These are phyloP conservation scores for Asclepias syriaca DNA, from an alignment of 257 asterid genomes.

Conservation along the genomic window DNA sequence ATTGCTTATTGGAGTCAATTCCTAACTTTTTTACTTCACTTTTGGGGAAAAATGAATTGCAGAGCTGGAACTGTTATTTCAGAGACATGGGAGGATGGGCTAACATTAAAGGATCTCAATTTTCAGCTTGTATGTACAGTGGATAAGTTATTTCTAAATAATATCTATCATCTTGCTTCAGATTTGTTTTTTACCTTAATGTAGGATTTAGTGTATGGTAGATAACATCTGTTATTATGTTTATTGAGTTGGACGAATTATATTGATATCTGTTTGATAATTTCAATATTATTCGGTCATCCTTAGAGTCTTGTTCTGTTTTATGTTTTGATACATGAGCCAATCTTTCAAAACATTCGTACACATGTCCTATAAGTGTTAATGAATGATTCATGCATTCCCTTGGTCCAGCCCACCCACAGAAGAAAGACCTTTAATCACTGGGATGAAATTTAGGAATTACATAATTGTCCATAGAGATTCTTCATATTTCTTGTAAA, in stretches of 20 bases:
- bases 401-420: not conserved
- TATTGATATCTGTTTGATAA: not conserved
- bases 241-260: not conserved
- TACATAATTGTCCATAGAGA: no score
- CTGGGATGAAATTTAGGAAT: not conserved
- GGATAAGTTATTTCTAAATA: not conserved
- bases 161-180: not conserved
- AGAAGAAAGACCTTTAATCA: not conserved
- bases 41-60: slow-evolving; percentile 23
- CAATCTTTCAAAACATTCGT: not conserved
- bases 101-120: slow-evolving; percentile 86
- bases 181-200: not conserved
- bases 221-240: not conserved
- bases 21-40: slow-evolving; percentile 12
- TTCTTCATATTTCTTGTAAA: not conserved
- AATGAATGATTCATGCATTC: not conserved
- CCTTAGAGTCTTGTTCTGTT: not conserved
- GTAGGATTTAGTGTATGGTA: not conserved
- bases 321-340: not conserved
- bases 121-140: slow-evolving; percentile 69
- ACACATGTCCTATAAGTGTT: not conserved
- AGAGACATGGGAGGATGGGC: slow-evolving; percentile 99
- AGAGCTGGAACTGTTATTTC: slow-evolving; percentile 95
- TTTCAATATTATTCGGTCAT: not conserved
- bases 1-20: not conserved